Evolutionary conservation across 371 early-diverging fungal genomes (phyloP).

Genomic region (Mortierella sp.): DNA sequence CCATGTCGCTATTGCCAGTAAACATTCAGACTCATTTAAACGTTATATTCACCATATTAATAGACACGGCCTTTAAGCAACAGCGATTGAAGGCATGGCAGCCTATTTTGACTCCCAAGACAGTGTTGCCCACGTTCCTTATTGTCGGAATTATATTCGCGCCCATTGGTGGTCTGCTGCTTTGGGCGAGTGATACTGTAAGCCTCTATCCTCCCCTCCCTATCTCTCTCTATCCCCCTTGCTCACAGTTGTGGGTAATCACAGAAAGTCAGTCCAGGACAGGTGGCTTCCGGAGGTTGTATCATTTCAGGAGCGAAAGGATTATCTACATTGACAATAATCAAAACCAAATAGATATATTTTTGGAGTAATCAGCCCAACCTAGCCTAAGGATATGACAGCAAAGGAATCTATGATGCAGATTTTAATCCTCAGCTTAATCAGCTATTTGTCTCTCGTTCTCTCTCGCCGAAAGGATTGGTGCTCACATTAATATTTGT

Average conservation of each 20-base stretch:
- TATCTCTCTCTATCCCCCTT: background rate
- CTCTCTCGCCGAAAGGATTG: background rate
- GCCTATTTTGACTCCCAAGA: constrained; percentile 95
- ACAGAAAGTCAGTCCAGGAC: background rate
- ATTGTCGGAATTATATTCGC: constrained; percentile 91
- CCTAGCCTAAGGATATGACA: background rate
- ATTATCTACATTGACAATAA: background rate
- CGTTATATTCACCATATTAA: background rate
- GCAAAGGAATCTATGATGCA: background rate
- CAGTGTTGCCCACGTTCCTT: constrained; percentile 93
- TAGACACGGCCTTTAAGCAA: constrained; percentile 97
- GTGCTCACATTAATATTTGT: background rate
- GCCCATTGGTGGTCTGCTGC: constrained; percentile 89
- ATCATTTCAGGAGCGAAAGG: too few species aligned
- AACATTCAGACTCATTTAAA: background rate
- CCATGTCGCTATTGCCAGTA: background rate
- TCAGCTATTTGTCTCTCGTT: too few species aligned
- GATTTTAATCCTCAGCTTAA: too few species aligned
- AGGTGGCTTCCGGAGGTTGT: background rate
- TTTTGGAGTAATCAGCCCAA: background rate
- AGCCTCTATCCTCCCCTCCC: constrained; percentile 1
- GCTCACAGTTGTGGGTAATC: constrained; percentile 7
- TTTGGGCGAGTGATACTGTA: constrained; percentile 81
- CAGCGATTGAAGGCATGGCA: constrained; percentile 98
- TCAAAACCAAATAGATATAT: background rate